A percentile compares a stretch with the other conserved stretches of the same genome.
Conservation (phyloP, 306 rosid species). For the Luffa aegyptiaca region DNA sequence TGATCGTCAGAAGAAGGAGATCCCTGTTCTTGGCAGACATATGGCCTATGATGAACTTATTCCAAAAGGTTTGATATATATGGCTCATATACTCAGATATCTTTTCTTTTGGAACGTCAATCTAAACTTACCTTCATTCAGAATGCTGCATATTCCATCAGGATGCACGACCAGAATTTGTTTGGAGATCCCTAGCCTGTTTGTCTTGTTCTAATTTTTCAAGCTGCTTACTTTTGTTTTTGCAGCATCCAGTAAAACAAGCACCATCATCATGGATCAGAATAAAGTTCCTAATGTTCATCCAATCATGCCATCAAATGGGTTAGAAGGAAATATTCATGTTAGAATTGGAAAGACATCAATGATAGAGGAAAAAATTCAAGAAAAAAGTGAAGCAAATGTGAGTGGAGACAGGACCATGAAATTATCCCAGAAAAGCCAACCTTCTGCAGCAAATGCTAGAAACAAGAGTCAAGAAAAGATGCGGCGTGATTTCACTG, state of each 20-base stretch:
- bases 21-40: slow-evolving; percentile 56
- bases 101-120: background rate
- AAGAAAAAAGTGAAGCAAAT: slow-evolving; percentile 28
- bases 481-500: slow-evolving; percentile 25
- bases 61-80: slow-evolving; percentile 59
- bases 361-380: slow-evolving; percentile 24
- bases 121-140: background rate
- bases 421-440: slow-evolving; percentile 27
- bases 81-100: background rate
- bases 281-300: slow-evolving; percentile 31
- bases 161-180: background rate
- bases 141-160: background rate
- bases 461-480: slow-evolving; percentile 20
- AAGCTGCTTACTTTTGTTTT: slow-evolving; percentile 20
- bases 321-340: slow-evolving; percentile 13
- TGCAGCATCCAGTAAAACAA: slow-evolving; percentile 34
- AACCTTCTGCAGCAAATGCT: slow-evolving; percentile 25
- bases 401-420: slow-evolving; percentile 21
- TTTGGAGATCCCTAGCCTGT: background rate
- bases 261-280: slow-evolving; percentile 29
- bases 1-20: slow-evolving; percentile 58
- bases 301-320: slow-evolving; percentile 31
- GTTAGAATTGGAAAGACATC: slow-evolving; percentile 33
- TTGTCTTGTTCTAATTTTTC: slow-evolving; percentile 12
- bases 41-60: slow-evolving; percentile 58